Evolutionary conservation across 2,329 filamentous ascomycete species (phyloP), one percentile per base, ranked within the genome.

Genomic region (Drechslerella stenobrocha): DNA sequence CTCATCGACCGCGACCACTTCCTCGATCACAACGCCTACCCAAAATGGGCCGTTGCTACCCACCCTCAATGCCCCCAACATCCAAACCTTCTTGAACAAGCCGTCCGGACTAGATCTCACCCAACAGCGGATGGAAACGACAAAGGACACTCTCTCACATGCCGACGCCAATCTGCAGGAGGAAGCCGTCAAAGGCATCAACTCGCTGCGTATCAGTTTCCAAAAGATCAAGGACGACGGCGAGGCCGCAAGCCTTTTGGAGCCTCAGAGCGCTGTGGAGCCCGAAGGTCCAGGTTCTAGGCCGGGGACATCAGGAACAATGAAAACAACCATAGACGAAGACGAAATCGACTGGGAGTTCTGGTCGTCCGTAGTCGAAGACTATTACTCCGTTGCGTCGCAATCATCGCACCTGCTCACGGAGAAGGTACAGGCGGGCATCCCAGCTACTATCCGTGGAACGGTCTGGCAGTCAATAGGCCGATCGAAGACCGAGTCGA

Each of bases 381-480:
- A 96, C 78, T 93, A 93, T 0, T 90, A 91, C 13, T 85, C 89
- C 24, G 92, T 90, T 7, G 88, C 97, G 50, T 88, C 89, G 8
- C 85, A 89, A 65, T 90, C 90, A 2, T 82, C 92, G 0, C 89
- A 95, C 73, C 91, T 96, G 75, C 79, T 98, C 60, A 96, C 92
- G 74, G 84, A 83, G 71, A 91, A 93, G 20, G 96, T 98, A 72
- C 89, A 92, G 50, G 88, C 87, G 35, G 93, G 93, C 28, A 98
- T 98, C 60, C 93, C 93, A 0, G 90, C 87, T 71, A 92, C 91
- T 2, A 96, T 98, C 69, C 86, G 93, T 63, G 95, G 93, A n/a
- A 93, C 98, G 1, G 91, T 98, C 51, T 98, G 93, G 93, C 93
- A 98, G 77, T 92, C 97, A 5, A 79, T 98, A 69, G 90, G 93